A percentile compares a stretch with the other conserved stretches of the same genome.
phyloP scores from a whole-genome alignment of 2,329 filamentous ascomycete genomes.

The Atkinsonella hypoxylon region DNA sequence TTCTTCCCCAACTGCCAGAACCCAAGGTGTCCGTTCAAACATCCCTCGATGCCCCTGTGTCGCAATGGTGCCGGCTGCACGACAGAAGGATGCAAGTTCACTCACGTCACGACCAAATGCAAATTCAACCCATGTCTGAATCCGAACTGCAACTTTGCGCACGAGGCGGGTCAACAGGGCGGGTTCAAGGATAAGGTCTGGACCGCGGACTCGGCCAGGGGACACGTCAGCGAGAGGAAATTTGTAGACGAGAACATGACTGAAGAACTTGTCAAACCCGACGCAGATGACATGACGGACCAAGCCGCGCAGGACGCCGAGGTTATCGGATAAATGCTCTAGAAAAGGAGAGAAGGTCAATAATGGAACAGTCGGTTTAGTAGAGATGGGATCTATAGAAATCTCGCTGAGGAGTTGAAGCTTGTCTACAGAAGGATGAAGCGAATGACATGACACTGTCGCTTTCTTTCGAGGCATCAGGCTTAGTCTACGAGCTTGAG shows the following conservation, averaged over 20 bases:
- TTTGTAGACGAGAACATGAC: slow-evolving; percentile 61
- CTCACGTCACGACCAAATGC: slow-evolving; percentile 74
- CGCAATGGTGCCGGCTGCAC: slow-evolving; percentile 85
- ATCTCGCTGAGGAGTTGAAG: not conserved
- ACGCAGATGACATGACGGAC: slow-evolving; percentile 26
- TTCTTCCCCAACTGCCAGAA: slow-evolving; percentile 91
- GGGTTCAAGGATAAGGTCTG: slow-evolving; percentile 83
- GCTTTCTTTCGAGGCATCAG: not conserved
- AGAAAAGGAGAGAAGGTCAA: not conserved
- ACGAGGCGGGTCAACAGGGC: slow-evolving; percentile 81
- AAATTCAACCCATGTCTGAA: slow-evolving; percentile 88
- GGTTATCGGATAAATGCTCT: slow-evolving; percentile 17
- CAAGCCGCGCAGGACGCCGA: slow-evolving; percentile 25
- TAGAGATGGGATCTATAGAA: not conserved
- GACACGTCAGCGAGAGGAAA: slow-evolving; percentile 77
- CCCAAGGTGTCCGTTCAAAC: slow-evolving; percentile 74
- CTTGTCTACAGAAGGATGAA: not conserved
- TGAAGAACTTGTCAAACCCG: slow-evolving; percentile 64
- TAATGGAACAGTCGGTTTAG: not conserved
- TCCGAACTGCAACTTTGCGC: slow-evolving; percentile 76
- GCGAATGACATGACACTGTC: not conserved
- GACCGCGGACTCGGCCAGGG: slow-evolving; percentile 48
- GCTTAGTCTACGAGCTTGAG: not conserved
- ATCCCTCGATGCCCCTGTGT: slow-evolving; percentile 77
- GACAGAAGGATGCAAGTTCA: slow-evolving; percentile 74